phyloP scores from a whole-genome alignment of 495 filamentous ascomycete species.

The Neurospora intermedia region DNA sequence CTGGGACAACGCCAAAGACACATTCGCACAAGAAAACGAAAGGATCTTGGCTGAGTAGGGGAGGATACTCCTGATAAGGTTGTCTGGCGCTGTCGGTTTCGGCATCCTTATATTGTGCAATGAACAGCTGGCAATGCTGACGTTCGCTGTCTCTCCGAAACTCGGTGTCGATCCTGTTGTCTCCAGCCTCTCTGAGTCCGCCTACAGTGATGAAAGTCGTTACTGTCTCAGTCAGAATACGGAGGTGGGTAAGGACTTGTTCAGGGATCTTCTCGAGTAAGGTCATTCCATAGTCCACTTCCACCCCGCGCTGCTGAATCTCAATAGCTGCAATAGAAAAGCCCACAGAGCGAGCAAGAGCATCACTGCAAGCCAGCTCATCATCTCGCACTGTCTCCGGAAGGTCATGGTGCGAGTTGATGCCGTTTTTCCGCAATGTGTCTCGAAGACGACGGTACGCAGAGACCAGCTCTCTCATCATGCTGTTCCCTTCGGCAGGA shows the following conservation, averaged over 20 bases:
- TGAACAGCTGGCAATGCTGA: conserved; percentile 71
- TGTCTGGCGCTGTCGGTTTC: conserved; percentile 14
- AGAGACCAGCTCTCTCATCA: conserved; percentile 61
- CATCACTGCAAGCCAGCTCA: conserved; percentile 50
- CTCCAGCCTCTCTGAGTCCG: conserved; percentile 45
- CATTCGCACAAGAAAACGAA: conserved; percentile 83
- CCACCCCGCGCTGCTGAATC: conserved; percentile 82
- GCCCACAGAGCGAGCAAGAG: conserved; percentile 63
- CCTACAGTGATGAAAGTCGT: conserved; percentile 75
- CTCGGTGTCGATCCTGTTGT: conserved; percentile 54
- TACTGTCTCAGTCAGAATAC: conserved; percentile 80
- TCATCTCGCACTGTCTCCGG: conserved; percentile 11
- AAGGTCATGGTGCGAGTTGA: conserved; percentile 35
- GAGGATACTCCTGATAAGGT: conserved; percentile 41
- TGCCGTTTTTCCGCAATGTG: conserved; percentile 61
- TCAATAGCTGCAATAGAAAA: conserved; percentile 85
- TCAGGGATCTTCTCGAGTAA: conserved; percentile 78
- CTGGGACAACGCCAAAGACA: conserved; percentile 44
- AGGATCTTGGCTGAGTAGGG: conserved; percentile 65
- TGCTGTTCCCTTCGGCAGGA: conserved; percentile 24
- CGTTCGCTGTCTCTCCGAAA: conserved; percentile 58
- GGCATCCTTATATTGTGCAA: conserved; percentile 37
- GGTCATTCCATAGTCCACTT: conserved; percentile 61
- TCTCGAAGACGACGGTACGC: conserved; percentile 73
- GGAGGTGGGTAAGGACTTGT: conserved; percentile 74